Base-by-base conservation (phyloP, 2,329 filamentous ascomycete species). In the Monosporascus sp. region DNA sequence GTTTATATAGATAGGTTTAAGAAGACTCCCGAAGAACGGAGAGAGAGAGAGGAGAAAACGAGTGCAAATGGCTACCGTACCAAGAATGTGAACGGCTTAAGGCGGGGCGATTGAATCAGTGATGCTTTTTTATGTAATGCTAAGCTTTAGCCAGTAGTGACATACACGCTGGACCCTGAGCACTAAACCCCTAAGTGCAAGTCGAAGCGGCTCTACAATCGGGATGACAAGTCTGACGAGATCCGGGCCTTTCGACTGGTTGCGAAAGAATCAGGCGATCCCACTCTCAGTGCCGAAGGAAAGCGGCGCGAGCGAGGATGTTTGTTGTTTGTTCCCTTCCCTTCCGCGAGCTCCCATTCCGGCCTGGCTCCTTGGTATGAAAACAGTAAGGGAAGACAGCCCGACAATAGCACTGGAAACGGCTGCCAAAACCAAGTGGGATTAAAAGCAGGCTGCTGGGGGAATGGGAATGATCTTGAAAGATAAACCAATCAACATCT, bases 121-220 rank as follows among this genome's bases (percentile, higher is more conserved):
- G 58, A 64, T 62, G 56, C 51, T 52, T 53, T 53, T 56, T 59
- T 68, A 66, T 62, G 65, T 67, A 67, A 66, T 67, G 59, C 61
- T 57, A 57, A 46, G 42, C 42, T 46, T 18, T 46, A 46, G 24
- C 42, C 15, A 46, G 42, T 17, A 46, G n/a, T 31, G 4, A 46
- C 42, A 31, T 24, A 46, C 24, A 18, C 6, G 24, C 22, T 25
- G 11, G 42, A 46, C 39, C 39, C 24, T 46, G 42, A 46, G n/a
- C 63, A 65, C 77, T 80, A 79, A 74, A 74, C 78, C 77, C 75
- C 74, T 80, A 80, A 80, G 77, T 77, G 77, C 77, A 80, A 75
- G 76, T 80, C 67, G 68, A 73, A 68, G 70, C 73, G 74, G 62
- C 62, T 65, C 56, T 57, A 61, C 65, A 66, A 61, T 63, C 61